Conservation (phyloP, 31 red algal species). For the Odonthalia washingtoniensis region DNA sequence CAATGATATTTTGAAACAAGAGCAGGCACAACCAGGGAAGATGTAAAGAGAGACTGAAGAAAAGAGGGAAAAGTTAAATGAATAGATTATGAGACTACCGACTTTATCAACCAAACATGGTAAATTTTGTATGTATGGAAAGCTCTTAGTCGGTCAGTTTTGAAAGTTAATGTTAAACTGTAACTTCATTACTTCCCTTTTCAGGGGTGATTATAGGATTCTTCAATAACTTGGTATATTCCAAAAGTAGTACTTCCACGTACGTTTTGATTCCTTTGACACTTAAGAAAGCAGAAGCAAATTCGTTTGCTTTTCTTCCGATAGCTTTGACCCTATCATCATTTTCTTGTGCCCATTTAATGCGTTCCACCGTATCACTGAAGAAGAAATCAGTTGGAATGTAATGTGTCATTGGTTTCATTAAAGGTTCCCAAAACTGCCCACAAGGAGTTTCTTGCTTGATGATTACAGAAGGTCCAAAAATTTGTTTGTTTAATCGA, state of each 20-base stretch:
- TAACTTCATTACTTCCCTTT: constrained; percentile 78
- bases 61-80: too few species aligned
- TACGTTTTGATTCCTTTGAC: constrained; percentile 79
- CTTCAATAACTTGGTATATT: constrained; percentile 85
- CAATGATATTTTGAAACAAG: too few species aligned
- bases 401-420: constrained; percentile 88
- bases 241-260: constrained; percentile 85
- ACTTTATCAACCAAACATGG: too few species aligned
- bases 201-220: constrained; percentile 62
- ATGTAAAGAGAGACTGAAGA: too few species aligned
- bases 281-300: constrained; percentile 82
- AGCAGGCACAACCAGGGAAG: too few species aligned
- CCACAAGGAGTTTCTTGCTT: constrained; percentile 97
- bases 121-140: too few species aligned
- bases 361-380: constrained; percentile 72
- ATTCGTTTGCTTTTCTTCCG: constrained; percentile 90
- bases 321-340: constrained; percentile 70
- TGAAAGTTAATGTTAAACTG: constrained; percentile 6
- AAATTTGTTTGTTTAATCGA: constrained; percentile 87
- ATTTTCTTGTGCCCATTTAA: constrained; percentile 73
- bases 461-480: constrained; percentile 79
- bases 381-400: constrained; percentile 94
- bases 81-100: too few species aligned
- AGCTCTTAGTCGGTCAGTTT: too few species aligned
- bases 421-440: constrained; percentile 92